phyloP scores from a whole-genome alignment of 331 rosid genomes.

The Pyracantha coccinea region DNA sequence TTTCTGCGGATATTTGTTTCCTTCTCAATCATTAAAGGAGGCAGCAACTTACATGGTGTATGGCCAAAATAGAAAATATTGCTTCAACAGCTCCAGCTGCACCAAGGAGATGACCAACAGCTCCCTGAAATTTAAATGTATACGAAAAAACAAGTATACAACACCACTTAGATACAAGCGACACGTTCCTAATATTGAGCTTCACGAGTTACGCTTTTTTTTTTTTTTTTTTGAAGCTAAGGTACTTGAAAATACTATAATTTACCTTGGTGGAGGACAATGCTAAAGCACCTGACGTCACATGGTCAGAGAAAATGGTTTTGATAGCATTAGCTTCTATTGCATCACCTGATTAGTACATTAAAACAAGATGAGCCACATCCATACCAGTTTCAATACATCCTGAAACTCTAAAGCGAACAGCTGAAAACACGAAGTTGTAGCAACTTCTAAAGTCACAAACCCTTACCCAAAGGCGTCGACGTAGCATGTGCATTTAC shows the following conservation, averaged over 20 bases:
- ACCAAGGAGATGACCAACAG: conserved; percentile 93
- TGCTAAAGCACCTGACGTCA: conserved; percentile 56
- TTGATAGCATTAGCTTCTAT: conserved; percentile 85
- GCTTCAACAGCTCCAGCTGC: conserved; percentile 99
- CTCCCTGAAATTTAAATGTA: conserved; percentile 48
- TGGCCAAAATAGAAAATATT: conserved; percentile 75
- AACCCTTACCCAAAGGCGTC: conserved; percentile 67
- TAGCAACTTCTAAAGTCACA: conserved; percentile 11
- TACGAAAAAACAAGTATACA: neutral
- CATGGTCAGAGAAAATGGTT: conserved; percentile 48
- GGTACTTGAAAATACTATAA: neutral
- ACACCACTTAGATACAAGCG: neutral
- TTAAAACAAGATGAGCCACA: conserved; percentile 4
- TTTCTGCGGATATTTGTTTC: neutral
- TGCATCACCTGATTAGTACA: conserved; percentile 54
- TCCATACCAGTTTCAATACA: conserved; percentile 2
- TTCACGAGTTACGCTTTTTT: neutral
- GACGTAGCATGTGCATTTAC: conserved; percentile 94
- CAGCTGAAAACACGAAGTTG: conserved; percentile 12
- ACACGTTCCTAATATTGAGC: neutral
- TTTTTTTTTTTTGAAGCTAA: neutral
- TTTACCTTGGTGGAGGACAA: conserved; percentile 90
- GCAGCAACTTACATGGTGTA: conserved; percentile 47
- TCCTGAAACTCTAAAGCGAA: conserved; percentile 7
- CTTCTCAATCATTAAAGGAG: neutral